Evolutionary conservation across 148 eudicot species (phyloP).

Genomic region (Bassia scoparia): DNA sequence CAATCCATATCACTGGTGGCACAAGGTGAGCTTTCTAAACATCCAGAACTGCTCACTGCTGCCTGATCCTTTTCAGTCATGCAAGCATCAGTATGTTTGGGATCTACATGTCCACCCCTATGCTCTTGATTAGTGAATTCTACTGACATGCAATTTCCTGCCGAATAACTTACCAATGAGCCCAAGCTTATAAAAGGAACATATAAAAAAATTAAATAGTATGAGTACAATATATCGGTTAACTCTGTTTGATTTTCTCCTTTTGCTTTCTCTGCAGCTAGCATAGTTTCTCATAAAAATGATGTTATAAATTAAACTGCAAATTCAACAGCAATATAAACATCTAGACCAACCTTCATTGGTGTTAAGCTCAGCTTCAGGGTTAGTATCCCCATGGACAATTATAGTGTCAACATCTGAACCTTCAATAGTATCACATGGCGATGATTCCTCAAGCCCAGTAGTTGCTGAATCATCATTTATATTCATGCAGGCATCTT

Average conservation of each 20-base stretch:
- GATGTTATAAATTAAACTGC: background rate
- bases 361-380: background rate
- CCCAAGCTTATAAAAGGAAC: background rate
- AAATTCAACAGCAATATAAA: background rate
- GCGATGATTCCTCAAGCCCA: background rate
- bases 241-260: background rate
- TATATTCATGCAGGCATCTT: background rate
- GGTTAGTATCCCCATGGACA: background rate
- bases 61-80: background rate
- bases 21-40: background rate
- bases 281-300: background rate
- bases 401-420: background rate
- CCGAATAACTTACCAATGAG: background rate
- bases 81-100: background rate
- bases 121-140: slow-evolving; percentile 4
- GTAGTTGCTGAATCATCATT: background rate
- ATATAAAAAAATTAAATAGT: background rate
- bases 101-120: background rate
- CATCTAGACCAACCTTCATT: background rate
- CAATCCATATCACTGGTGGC: background rate
- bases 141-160: slow-evolving; percentile 1
- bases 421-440: background rate
- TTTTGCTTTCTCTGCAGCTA: background rate
- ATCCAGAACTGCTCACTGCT: background rate
- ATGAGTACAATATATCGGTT: background rate